These are phyloP conservation scores for Gastrolobium bilobum DNA, from an alignment of 306 rosid genomes.

Conservation along the genomic window DNA sequence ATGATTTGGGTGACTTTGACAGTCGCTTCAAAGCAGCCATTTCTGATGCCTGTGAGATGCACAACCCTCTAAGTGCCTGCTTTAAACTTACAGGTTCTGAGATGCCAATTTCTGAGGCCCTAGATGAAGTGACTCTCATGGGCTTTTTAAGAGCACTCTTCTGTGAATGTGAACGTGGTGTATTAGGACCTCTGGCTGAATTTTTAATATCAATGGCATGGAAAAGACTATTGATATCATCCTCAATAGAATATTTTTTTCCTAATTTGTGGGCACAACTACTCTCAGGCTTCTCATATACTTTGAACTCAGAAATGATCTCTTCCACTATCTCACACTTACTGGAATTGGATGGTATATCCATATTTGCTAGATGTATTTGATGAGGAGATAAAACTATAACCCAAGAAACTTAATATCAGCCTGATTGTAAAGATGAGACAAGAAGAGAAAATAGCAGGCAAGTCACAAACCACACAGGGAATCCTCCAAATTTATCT, in stretches of 20 bases:
- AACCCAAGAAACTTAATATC: conserved; percentile 35
- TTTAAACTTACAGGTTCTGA: conserved; percentile 85
- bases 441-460: conserved; percentile 45
- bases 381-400: conserved; percentile 44
- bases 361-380: conserved; percentile 57
- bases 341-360: conserved; percentile 42
- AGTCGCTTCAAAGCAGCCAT: conserved; percentile 87
- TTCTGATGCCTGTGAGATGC: conserved; percentile 93
- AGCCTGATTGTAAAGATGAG: conserved; percentile 63
- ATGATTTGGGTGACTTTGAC: conserved; percentile 67
- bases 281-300: conserved; percentile 58
- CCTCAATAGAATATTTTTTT: conserved; percentile 74
- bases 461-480: conserved; percentile 42
- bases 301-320: conserved; percentile 50
- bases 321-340: conserved; percentile 80
- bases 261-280: conserved; percentile 53
- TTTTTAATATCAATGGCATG: conserved; percentile 71
- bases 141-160: conserved; percentile 87
- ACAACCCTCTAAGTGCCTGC: conserved; percentile 88
- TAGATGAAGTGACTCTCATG: conserved; percentile 66
- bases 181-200: conserved; percentile 58
- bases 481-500: conserved; percentile 42
- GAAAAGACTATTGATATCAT: conserved; percentile 82
- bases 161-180: conserved; percentile 55
- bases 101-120: conserved; percentile 76